These are phyloP conservation scores for Sextonia rubra DNA, from an alignment of 164 flowering plant species.

Conservation along the genomic window DNA sequence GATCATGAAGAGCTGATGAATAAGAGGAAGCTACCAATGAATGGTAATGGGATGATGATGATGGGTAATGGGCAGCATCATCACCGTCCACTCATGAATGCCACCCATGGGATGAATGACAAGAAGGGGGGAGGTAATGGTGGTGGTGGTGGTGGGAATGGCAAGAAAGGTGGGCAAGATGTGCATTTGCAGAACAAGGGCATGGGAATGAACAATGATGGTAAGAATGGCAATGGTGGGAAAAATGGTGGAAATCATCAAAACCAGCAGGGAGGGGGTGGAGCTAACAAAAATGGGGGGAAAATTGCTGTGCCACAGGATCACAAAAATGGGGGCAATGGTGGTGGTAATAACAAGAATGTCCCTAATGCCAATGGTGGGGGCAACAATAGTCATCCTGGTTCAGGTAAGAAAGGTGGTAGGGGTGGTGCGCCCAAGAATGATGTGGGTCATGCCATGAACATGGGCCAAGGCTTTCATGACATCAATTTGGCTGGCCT, in stretches of 20 bases:
- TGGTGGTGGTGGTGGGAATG: conserved; percentile 3
- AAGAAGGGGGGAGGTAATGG: conserved; percentile 9
- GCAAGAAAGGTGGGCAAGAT: conserved; percentile 1
- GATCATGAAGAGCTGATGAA: conserved; percentile 17
- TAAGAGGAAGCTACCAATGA: conserved; percentile 11
- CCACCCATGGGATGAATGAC: conserved; percentile 4
- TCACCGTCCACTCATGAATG: conserved; percentile 7
- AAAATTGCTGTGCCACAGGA: conserved; percentile 24
- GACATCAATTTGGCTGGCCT: neutral
- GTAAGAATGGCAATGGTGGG: conserved; percentile 31
- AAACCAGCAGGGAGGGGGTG: conserved; percentile 29
- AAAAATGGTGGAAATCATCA: conserved; percentile 33
- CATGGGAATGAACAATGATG: conserved; percentile 15
- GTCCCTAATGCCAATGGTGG: conserved; percentile 14
- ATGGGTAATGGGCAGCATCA: neutral
- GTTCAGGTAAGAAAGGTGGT: conserved; percentile 35
- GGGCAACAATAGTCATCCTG: conserved; percentile 21
- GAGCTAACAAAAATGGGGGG: conserved; percentile 28
- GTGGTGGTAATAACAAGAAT: conserved; percentile 27
- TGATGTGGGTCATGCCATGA: conserved; percentile 28
- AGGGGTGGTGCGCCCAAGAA: conserved; percentile 17
- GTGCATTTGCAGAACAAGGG: conserved; percentile 20
- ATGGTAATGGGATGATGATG: neutral
- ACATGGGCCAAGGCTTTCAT: conserved; percentile 12
- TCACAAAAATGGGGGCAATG: conserved; percentile 6